Base-by-base conservation (phyloP, 495 filamentous ascomycete species). In the Penicillium psychrofluorescens region DNA sequence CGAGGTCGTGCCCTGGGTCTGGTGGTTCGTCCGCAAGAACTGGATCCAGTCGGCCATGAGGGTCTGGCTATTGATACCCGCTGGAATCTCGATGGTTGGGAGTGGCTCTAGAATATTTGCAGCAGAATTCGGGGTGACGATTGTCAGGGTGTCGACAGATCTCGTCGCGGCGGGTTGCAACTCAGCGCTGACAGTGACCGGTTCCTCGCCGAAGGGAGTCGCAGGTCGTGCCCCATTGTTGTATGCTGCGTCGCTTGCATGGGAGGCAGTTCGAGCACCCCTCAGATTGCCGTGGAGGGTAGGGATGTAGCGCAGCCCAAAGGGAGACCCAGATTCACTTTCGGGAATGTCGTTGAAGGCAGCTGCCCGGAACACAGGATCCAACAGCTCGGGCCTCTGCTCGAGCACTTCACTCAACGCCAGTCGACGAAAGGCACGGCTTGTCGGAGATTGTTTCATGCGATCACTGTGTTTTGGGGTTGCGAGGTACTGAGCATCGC, bases 401-500 rank as follows among this genome's bases (percentile, higher is more conserved):
- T 59, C 56, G 1, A 55, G 46, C 29, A 62, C 29, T 34, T 53
- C 46, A 35, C 50, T 53, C 13, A 57, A 35, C 11, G 41, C 51
- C 41, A 45, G 41, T 35, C 49, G 41, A 13, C 45, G 46, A 29
- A 39, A 29, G 1, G 34, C 30, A 32, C 41, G 49, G 32, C 32
- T 34, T 11, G 38, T 38, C 2, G 46, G 46, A 8, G 44, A 50
- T 30, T 29, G 35, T 6, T 7, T 37, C 6, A 50, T 33, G 10
- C 43, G 40, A 5, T 43, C 44, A 27, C 11, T 31, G 11, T 56
- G 57, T 8, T 45, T 53, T 12, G 68, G 67, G 11, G 59, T 68
- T 8, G 52, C 37, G 11, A 74, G 61, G 33, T 39, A 63, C 36
- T 66, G 64, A 2, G 70, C 70, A 53, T 74, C 70, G 34, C 68